Evolutionary conservation across 441 rosid species (phyloP).

Genomic region (Jatropha podagrica): DNA sequence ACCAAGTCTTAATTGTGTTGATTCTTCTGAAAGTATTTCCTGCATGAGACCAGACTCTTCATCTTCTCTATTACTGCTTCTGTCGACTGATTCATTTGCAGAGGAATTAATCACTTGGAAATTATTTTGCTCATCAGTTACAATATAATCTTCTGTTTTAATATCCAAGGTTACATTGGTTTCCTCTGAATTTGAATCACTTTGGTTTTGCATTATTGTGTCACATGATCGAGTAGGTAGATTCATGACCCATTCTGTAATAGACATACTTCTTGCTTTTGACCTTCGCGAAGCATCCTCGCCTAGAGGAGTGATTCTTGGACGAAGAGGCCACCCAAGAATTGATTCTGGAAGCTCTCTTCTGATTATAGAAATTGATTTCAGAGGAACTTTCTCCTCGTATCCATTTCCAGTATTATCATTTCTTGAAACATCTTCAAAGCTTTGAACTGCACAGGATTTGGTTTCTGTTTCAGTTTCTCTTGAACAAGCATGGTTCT

Average conservation of each 20-base stretch:
- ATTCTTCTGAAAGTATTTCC: slow-evolving; percentile 17
- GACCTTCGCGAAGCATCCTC: slow-evolving; percentile 32
- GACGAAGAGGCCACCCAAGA: slow-evolving; percentile 84
- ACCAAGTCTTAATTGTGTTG: slow-evolving; percentile 31
- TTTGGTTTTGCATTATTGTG: slow-evolving; percentile 19
- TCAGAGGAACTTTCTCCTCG: slow-evolving; percentile 10
- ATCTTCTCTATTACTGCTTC: neutral
- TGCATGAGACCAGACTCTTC: neutral
- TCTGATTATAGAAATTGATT: slow-evolving; percentile 33
- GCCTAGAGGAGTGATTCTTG: slow-evolving; percentile 28
- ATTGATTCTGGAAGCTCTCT: slow-evolving; percentile 36
- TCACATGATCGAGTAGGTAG: slow-evolving; percentile 50
- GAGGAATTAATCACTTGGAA: neutral
- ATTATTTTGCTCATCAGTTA: slow-evolving; percentile 7
- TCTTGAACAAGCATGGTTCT: slow-evolving; percentile 13
- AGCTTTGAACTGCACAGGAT: neutral
- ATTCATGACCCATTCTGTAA: slow-evolving; percentile 73
- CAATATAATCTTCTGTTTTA: neutral
- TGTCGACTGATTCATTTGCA: slow-evolving; percentile 18
- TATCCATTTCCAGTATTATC: slow-evolving; percentile 1
- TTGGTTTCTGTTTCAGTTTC: slow-evolving; percentile 14
- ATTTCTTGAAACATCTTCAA: slow-evolving; percentile 15
- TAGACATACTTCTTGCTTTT: slow-evolving; percentile 49
- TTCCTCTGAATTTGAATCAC: slow-evolving; percentile 20
- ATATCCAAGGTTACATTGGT: neutral